Percentiles rank a stretch among this genome's conserved stretches.
Conservation (phyloP, 495 filamentous ascomycete species). For the Penicillium egyptiacum region DNA sequence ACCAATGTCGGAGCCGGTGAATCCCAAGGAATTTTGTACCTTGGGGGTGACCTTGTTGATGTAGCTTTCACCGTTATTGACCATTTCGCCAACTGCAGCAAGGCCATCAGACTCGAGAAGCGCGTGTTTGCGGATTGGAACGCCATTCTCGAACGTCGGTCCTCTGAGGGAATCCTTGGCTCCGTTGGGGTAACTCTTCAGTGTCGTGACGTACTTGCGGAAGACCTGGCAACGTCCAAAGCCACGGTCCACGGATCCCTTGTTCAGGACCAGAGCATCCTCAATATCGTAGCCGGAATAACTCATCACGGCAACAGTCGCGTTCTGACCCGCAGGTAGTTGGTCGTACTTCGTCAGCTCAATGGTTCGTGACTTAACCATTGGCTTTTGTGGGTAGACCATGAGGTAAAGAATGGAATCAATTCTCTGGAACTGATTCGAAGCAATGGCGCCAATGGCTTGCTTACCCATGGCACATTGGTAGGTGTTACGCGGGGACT, state of each 20-base stretch:
- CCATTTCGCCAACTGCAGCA: constrained; percentile 74
- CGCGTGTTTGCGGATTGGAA: constrained; percentile 67
- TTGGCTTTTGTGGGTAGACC: constrained; percentile 96
- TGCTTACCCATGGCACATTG: constrained; percentile 99
- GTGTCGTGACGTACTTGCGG: constrained; percentile 74
- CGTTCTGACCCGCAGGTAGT: constrained; percentile 93
- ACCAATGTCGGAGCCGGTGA: constrained; percentile 62
- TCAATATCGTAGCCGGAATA: constrained; percentile 99
- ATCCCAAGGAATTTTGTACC: constrained; percentile 62
- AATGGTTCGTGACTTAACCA: constrained; percentile 96
- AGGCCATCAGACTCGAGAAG: constrained; percentile 78
- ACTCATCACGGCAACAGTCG: constrained; percentile 97
- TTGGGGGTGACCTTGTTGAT: constrained; percentile 82
- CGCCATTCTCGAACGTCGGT: constrained; percentile 57
- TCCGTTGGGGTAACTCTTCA: constrained; percentile 80
- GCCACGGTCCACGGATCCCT: constrained; percentile 87
- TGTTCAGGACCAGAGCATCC: constrained; percentile 95
- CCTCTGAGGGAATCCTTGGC: constrained; percentile 70
- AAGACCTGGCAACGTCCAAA: constrained; percentile 97
- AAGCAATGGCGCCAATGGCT: constrained; percentile 96
- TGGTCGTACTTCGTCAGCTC: constrained; percentile 97
- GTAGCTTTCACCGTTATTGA: constrained; percentile 75
- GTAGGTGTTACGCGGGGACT: constrained; percentile 98
- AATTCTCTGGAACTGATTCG: constrained; percentile 94
- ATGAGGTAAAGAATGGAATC: constrained; percentile 94